Evolutionary conservation across 1,139 yeast genomes (phyloP).

Genomic region (Hyphopichia khmerensis): DNA sequence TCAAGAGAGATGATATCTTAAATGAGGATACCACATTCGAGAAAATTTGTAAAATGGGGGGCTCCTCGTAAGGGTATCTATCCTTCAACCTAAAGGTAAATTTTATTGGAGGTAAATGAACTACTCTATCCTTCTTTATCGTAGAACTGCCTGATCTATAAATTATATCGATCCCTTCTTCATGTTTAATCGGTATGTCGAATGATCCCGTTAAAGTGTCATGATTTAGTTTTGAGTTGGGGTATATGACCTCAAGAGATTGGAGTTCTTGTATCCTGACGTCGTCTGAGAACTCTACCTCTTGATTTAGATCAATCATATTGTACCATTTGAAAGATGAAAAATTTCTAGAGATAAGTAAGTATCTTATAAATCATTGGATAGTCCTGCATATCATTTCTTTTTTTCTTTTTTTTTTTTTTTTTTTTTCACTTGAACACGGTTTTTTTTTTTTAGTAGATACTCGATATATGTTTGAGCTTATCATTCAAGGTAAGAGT

Average conservation of each 20-base stretch:
- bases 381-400: neutral
- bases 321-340: neutral
- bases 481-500: no score
- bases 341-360: neutral
- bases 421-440: neutral
- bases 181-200: conserved; percentile 25
- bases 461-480: no score
- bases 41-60: conserved; percentile 25
- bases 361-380: neutral
- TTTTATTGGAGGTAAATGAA: conserved; percentile 29
- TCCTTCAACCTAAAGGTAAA: conserved; percentile 28
- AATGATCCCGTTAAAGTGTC: conserved; percentile 20
- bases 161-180: conserved; percentile 12
- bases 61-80: conserved; percentile 24
- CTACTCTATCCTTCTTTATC: conserved; percentile 7
- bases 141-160: neutral
- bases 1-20: conserved; percentile 13
- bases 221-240: conserved; percentile 32
- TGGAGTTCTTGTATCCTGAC: conserved; percentile 41
- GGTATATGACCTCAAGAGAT: conserved; percentile 50
- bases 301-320: neutral
- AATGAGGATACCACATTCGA: conserved; percentile 19
- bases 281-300: conserved; percentile 21
- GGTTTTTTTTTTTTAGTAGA: no score
- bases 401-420: neutral